Conservation (phyloP, 306 rosid species). For the Pyrus pyrifolia region DNA sequence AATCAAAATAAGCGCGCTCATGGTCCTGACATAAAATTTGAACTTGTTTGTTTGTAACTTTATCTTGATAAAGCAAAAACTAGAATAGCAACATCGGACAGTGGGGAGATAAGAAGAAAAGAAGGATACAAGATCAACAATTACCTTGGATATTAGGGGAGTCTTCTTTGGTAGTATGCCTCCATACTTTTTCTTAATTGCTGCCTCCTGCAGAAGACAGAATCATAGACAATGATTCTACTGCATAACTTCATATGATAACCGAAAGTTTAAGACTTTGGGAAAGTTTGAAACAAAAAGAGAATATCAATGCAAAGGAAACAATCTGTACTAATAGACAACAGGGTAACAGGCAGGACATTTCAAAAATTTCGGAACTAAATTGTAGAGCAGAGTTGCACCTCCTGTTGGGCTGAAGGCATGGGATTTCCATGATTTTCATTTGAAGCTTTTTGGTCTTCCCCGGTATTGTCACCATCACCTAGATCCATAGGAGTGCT, state of each 20-base stretch:
- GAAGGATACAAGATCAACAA: background rate
- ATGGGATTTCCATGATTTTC: slow-evolving; percentile 37
- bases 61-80: background rate
- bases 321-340: background rate
- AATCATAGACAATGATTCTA: slow-evolving; percentile 11
- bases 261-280: background rate
- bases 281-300: background rate
- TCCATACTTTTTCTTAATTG: slow-evolving; percentile 81
- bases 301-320: background rate
- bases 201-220: slow-evolving; percentile 58
- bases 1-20: slow-evolving; percentile 93
- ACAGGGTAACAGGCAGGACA: background rate
- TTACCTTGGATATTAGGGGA: slow-evolving; percentile 93
- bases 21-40: slow-evolving; percentile 62
- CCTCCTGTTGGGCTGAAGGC: slow-evolving; percentile 82
- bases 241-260: slow-evolving; percentile 4
- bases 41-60: slow-evolving; percentile 13
- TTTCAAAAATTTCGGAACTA: background rate
- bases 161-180: slow-evolving; percentile 85
- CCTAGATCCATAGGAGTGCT: slow-evolving; percentile 36
- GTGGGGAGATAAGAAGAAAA: background rate
- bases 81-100: background rate
- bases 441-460: slow-evolving; percentile 31
- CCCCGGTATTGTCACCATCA: slow-evolving; percentile 33
- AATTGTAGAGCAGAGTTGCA: slow-evolving; percentile 10